Base-by-base conservation (phyloP, 1,284 basidiomycete species). In the Fomitopsis betulina region DNA sequence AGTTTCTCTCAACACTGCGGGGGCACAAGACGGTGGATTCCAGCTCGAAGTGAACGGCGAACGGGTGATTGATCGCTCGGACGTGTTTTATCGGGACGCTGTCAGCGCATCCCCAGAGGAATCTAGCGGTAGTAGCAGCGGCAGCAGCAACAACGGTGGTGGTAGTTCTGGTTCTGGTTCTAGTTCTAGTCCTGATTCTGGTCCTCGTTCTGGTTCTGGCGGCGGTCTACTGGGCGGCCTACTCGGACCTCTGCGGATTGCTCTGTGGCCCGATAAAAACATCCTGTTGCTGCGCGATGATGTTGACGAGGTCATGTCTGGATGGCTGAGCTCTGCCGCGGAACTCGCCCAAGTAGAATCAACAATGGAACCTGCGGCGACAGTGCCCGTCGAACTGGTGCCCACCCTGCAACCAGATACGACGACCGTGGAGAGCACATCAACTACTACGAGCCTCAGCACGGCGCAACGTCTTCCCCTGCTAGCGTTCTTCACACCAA, bases 1-100 rank as follows among this genome's bases (percentile, higher is more conserved):
- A 2, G 81, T 91, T 25, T 68, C 70, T 45, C 77, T 92, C 58
- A 92, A 92, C 65, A 88, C 86, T 1, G 89, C 89, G 0, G 90
- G 79, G 1, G 43, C 58, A 57, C 74, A 70, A 55, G 71, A 78
- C 60, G 76, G 76, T 21, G 68, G 63, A 13, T 75, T 76, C 59
- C 57, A 64, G 12, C 70, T 78, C 3, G 74, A 80, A 30, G 83
- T 88, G 13, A 71, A 89, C 59, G 85, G 84, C 2, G 68, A 75
- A 63, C 72, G 71, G 37, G 80, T 76, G 9, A 81, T 91, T 51
- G 68, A 79, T 39, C 75, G 84, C 10, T 65, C 70, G 2, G 86
- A 87, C 59, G 72, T 90, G 0, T 84, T 79, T 62, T 89, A 89
- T 65, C 78, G 88, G 0, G 79, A 80, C 40, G 71, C 67, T 5